phyloP scores from a whole-genome alignment of 345 rosid species.

The Raphanus sativus region DNA sequence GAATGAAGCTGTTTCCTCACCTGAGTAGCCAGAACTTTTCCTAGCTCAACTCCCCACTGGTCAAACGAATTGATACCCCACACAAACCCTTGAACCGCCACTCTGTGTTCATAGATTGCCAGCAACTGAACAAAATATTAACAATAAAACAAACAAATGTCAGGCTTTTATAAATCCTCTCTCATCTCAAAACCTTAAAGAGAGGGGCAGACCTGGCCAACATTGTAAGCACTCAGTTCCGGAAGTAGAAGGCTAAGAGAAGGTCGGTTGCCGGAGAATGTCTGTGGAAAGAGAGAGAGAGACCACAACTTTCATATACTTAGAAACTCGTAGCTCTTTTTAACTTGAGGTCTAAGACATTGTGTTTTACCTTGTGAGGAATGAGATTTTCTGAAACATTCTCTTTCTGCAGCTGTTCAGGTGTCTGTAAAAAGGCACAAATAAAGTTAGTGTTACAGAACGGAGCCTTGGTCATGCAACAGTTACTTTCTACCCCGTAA shows the following conservation, averaged over 20 bases:
- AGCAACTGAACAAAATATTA: conserved; percentile 52
- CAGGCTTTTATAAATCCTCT: not conserved
- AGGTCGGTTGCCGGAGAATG: conserved; percentile 88
- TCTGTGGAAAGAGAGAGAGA: conserved; percentile 44
- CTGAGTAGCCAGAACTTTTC: conserved; percentile 95
- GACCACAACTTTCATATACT: not conserved
- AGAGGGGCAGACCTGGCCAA: conserved; percentile 67
- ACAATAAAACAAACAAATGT: not conserved
- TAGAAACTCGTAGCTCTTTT: not conserved
- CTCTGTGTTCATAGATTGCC: conserved; percentile 93
- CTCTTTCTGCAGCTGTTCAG: conserved; percentile 80
- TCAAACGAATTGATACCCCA: conserved; percentile 99
- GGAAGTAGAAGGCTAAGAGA: conserved; percentile 92
- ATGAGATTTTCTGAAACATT: conserved; percentile 69
- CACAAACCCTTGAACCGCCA: conserved; percentile 88
- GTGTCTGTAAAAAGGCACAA: conserved; percentile 51
- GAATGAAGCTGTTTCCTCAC: conserved; percentile 86
- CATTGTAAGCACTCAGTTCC: conserved; percentile 65
- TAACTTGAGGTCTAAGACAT: conserved; percentile 5
- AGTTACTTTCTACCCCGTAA: not conserved
- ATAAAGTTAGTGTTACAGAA: conserved; percentile 22
- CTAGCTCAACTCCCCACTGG: conserved; percentile 99
- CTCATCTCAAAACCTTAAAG: not conserved
- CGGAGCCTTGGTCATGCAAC: not conserved
- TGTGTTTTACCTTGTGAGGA: conserved; percentile 82